These are phyloP conservation scores for Endocalyx cinctus DNA, from an alignment of 2,329 filamentous ascomycete species.

Conservation along the genomic window DNA sequence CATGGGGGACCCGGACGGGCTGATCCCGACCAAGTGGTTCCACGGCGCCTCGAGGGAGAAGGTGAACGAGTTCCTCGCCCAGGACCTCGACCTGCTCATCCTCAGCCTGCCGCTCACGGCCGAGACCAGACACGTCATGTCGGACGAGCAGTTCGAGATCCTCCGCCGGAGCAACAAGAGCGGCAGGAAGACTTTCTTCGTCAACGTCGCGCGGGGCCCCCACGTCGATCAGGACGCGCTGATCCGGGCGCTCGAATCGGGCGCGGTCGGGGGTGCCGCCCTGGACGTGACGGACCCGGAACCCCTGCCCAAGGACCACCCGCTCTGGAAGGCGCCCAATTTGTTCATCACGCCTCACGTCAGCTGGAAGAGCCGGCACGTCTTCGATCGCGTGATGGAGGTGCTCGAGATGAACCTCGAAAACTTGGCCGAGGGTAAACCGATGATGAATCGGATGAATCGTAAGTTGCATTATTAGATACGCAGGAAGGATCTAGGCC, in stretches of 20 bases:
- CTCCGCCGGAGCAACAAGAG: too few relatives aligned
- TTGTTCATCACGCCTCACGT: slow-evolving; percentile 43
- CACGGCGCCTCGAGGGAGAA: slow-evolving; percentile 23
- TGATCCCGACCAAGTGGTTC: slow-evolving; percentile 35
- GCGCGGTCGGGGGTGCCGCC: slow-evolving; percentile 47
- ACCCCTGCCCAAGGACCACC: slow-evolving; percentile 55
- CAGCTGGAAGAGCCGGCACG: slow-evolving; percentile 17
- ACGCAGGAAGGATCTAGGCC: too few relatives aligned
- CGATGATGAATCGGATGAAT: slow-evolving; percentile 20
- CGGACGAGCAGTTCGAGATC: slow-evolving; percentile 31
- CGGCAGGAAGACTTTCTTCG: slow-evolving; percentile 45
- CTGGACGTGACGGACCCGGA: slow-evolving; percentile 67
- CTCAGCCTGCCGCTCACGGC: slow-evolving; percentile 34
- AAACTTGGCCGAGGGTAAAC: slow-evolving; percentile 15
- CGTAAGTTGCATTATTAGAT: slow-evolving; percentile 22
- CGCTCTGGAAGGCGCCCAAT: slow-evolving; percentile 59
- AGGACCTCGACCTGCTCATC: slow-evolving; percentile 35
- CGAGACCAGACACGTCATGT: slow-evolving; percentile 34
- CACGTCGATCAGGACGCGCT: slow-evolving; percentile 39
- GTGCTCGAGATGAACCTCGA: slow-evolving; percentile 18
- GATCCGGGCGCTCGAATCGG: slow-evolving; percentile 42
- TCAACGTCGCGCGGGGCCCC: slow-evolving; percentile 57
- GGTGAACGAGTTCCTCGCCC: slow-evolving; percentile 33
- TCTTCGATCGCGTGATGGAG: slow-evolving; percentile 12
- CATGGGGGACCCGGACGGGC: slow-evolving; percentile 41